Base-by-base conservation (phyloP, 805 yeast species). In the Ogataea saltuana region DNA sequence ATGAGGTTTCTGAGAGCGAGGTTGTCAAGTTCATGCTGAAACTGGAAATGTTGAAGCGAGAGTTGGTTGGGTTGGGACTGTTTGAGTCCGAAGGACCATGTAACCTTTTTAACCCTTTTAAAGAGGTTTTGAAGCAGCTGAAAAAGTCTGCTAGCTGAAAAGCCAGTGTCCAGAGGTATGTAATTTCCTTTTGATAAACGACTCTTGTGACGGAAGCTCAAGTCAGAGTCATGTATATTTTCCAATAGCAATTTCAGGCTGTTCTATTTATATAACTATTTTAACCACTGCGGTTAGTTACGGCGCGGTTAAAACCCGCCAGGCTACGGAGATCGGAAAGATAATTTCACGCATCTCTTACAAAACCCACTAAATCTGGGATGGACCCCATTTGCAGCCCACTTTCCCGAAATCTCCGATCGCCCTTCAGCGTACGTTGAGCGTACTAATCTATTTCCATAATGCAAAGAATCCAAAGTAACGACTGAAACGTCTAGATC, bases 21-120 rank as follows among this genome's bases (percentile, higher is more conserved):
- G 40, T 43, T 16, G 45, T 51, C 33, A 44, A 39, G 39, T 51
- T 46, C 41, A 37, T 45, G 43, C 37, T 51, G 20, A 45, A 46
- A 18, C 34, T 51, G 36, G 55, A 51, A 33, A 30, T 51, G 13
- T 8, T 51, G 23, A 51, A 48, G 22, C 39, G 55, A 19, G 52
- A 44, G n/a, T 17, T 51, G 19, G 37, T 35, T 13, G 18, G 32
- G 4, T 18, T 45, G 25, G 45, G 25, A 3, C 31, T 26, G 17
- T 33, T 21, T 27, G 22, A 36, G 18, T 13, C 23, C 18, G 28
- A 17, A 16, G 39, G 20, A 26, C 21, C 31, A 6, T 35, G 45
- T 16, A 40, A 46, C 21, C 16, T 51, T 33, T 48, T 51, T 32
- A 43, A 42, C 33, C 9, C 43, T 9, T 51, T 51, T 45, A 51